phyloP scores from a whole-genome alignment of 2,329 filamentous ascomycete species.

The Ceratocystis cubensis region DNA sequence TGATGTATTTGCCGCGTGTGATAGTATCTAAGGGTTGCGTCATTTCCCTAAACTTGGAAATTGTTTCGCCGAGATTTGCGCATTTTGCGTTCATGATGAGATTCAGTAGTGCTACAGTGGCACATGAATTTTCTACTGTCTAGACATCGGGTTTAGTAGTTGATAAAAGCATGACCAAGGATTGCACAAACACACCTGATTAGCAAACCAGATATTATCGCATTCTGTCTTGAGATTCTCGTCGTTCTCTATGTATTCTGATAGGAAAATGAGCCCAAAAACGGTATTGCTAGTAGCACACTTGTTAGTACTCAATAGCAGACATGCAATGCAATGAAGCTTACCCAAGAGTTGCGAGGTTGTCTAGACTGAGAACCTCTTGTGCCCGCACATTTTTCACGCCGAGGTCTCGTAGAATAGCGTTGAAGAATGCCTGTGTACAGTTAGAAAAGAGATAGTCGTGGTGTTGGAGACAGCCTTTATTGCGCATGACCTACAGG shows the following conservation, averaged over 20 bases:
- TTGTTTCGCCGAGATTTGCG: conserved; percentile 54
- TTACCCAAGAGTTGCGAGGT: conserved; percentile 48
- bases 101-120: conserved; percentile 83
- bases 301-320: background rate
- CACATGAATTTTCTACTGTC: conserved; percentile 76
- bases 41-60: conserved; percentile 59
- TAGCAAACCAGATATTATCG: conserved; percentile 76
- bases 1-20: conserved; percentile 62
- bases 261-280: conserved; percentile 81
- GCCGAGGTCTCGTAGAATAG: conserved; percentile 67
- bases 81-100: conserved; percentile 73
- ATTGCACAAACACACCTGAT: conserved; percentile 47
- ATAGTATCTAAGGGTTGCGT: conserved; percentile 58
- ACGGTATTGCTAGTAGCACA: conserved; percentile 49
- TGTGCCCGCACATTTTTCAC: conserved; percentile 60
- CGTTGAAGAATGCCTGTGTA: conserved; percentile 65
- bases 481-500: conserved; percentile 43
- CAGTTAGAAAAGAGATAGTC: background rate
- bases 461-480: background rate
- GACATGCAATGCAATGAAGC: conserved; percentile 28
- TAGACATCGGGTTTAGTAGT: conserved; percentile 28
- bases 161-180: conserved; percentile 19
- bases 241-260: conserved; percentile 49
- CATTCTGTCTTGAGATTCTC: conserved; percentile 42
- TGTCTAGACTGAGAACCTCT: conserved; percentile 64